These are phyloP conservation scores for Nicotiana otophora DNA, from an alignment of 257 asterid genomes.

Conservation along the genomic window DNA sequence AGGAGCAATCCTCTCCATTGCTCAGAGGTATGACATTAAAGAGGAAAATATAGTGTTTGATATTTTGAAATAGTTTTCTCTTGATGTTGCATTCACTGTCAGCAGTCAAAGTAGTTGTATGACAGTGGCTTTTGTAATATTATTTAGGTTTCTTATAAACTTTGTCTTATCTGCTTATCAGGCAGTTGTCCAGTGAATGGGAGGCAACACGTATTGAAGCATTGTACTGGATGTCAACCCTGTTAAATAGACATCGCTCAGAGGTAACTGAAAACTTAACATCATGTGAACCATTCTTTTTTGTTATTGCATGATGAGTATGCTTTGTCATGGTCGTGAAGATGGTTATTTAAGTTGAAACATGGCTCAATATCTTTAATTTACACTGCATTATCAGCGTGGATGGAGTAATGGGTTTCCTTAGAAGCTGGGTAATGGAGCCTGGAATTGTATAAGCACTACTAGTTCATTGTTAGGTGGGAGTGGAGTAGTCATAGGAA, in stretches of 20 bases:
- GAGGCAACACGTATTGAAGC: slow-evolving; percentile 99
- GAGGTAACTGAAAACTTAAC: slow-evolving; percentile 47
- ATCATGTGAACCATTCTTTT: neutral
- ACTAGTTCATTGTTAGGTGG: neutral
- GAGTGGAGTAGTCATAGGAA: neutral
- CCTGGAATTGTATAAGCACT: neutral
- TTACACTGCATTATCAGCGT: neutral
- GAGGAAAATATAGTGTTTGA: neutral
- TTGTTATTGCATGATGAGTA: slow-evolving; percentile 1
- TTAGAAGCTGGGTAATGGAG: neutral
- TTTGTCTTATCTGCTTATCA: slow-evolving; percentile 24
- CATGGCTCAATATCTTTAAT: neutral
- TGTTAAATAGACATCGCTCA: slow-evolving; percentile 57
- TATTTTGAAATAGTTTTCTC: slow-evolving; percentile 4
- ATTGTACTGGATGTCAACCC: slow-evolving; percentile 81
- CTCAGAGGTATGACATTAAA: slow-evolving; percentile 60
- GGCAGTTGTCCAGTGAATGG: slow-evolving; percentile 90
- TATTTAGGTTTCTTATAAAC: neutral
- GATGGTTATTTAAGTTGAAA: neutral
- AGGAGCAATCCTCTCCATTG: slow-evolving; percentile 76
- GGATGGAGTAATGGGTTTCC: neutral
- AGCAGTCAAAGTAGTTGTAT: neutral
- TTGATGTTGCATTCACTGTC: neutral
- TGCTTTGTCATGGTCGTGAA: neutral
- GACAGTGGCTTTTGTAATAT: neutral